Conservation (phyloP, 352 stramenopile species). For the Phytopythium kandeliae region DNA sequence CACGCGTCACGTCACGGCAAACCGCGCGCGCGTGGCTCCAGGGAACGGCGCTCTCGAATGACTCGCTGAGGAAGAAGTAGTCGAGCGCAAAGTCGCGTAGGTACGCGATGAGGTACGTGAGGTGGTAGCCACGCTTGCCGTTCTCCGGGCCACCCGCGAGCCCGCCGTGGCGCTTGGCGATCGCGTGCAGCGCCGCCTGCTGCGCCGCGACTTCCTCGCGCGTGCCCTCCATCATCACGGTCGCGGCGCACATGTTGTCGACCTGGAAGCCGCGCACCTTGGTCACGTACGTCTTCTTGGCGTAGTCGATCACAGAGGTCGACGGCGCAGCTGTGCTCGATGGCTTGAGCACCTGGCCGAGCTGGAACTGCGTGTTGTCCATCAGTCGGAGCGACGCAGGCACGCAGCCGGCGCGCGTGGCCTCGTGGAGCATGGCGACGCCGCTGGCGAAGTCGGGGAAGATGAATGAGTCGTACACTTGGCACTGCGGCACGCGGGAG, state of each 20-base stretch:
- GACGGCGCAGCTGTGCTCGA: conserved; percentile 35
- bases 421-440: conserved; percentile 72
- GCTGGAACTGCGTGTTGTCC: conserved; percentile 94
- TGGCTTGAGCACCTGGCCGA: conserved; percentile 90
- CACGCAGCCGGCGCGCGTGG: conserved; percentile 54
- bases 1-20: conserved; percentile 43
- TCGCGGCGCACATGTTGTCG: conserved; percentile 78
- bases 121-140: conserved; percentile 89
- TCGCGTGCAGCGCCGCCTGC: conserved; percentile 46
- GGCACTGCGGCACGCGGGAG: conserved; percentile 67
- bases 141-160: conserved; percentile 80
- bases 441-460: conserved; percentile 83
- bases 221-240: conserved; percentile 84
- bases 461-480: conserved; percentile 89
- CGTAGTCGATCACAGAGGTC: conserved; percentile 56
- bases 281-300: conserved; percentile 84
- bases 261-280: conserved; percentile 71
- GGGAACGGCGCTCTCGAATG: conserved; percentile 85
- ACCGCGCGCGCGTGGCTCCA: conserved; percentile 66
- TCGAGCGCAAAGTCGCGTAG: conserved; percentile 91
- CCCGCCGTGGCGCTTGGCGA: conserved; percentile 74
- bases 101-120: conserved; percentile 94
- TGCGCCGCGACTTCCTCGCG: conserved; percentile 37
- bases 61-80: conserved; percentile 91
- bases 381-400: conserved; percentile 90